A percentile compares a stretch with the other conserved stretches of the same genome.
Conservation (phyloP, 1,139 yeast species). For the Yamadazyma siamensis region DNA sequence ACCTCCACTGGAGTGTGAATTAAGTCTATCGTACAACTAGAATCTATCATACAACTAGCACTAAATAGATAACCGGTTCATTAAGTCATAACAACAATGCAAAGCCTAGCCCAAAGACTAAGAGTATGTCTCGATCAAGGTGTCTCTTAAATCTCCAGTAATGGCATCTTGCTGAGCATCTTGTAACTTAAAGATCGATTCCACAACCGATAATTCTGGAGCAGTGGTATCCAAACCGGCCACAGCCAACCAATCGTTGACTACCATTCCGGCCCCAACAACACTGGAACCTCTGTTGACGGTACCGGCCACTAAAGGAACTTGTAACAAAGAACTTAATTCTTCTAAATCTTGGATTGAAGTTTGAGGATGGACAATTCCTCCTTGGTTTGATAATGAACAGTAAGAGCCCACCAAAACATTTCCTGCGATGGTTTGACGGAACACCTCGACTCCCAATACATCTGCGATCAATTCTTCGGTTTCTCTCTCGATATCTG, state of each 20-base stretch:
- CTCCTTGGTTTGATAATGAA: slow-evolving; percentile 94
- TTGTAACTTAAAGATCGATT: slow-evolving; percentile 89
- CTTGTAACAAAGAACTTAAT: slow-evolving; percentile 89
- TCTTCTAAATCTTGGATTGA: slow-evolving; percentile 98
- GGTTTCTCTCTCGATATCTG: slow-evolving; percentile 98
- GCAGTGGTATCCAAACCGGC: slow-evolving; percentile 98
- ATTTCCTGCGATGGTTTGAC: slow-evolving; percentile 98
- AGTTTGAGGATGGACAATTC: slow-evolving; percentile 96
- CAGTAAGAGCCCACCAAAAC: slow-evolving; percentile 97
- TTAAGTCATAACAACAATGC: too few relatives aligned
- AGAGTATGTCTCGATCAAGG: slow-evolving; percentile 82
- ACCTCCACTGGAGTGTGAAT: too few relatives aligned
- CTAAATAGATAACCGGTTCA: too few relatives aligned
- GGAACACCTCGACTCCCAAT: slow-evolving; percentile 97
- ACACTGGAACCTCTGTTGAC: slow-evolving; percentile 97
- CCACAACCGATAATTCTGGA: slow-evolving; percentile 94
- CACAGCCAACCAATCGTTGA: slow-evolving; percentile 97
- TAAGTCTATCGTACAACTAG: too few relatives aligned
- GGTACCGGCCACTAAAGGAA: slow-evolving; percentile 98
- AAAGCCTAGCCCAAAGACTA: too few relatives aligned
- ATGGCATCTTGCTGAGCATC: slow-evolving; percentile 86
- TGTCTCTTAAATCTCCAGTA: slow-evolving; percentile 81
- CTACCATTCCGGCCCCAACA: slow-evolving; percentile 98
- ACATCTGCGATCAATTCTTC: slow-evolving; percentile 98
- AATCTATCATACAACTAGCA: too few relatives aligned